Evolutionary conservation across 179 eudicot species (phyloP).

Genomic region (Patellifolia procumbens): DNA sequence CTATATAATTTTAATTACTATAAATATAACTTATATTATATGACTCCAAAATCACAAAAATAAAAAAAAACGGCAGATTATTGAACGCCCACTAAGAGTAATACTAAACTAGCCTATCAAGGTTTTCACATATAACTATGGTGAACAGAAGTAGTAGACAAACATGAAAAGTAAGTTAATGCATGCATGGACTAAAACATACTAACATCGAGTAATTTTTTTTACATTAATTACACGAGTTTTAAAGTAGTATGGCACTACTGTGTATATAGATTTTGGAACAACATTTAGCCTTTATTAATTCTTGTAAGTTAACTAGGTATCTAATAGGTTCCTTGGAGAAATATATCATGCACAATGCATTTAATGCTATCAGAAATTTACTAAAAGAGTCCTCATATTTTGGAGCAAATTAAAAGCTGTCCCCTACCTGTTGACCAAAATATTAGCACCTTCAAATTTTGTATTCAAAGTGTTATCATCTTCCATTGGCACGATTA

Average conservation of each 20-base stretch:
- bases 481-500: background rate
- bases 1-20: too few relatives aligned
- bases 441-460: background rate
- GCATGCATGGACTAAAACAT: slow-evolving; percentile 18
- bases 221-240: slow-evolving; percentile 1
- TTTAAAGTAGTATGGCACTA: slow-evolving; percentile 7
- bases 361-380: background rate
- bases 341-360: background rate
- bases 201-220: too few relatives aligned
- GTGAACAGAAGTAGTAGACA: too few relatives aligned
- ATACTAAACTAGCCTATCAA: too few relatives aligned
- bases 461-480: background rate
- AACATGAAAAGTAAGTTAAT: too few relatives aligned
- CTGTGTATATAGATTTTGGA: background rate
- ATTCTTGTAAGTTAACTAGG: slow-evolving; percentile 16
- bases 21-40: too few relatives aligned
- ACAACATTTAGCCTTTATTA: slow-evolving; percentile 18
- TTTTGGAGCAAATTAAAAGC: slow-evolving; percentile 2
- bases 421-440: slow-evolving; percentile 9
- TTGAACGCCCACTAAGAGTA: too few relatives aligned
- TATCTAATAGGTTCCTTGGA: slow-evolving; percentile 5
- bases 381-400: background rate
- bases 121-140: too few relatives aligned
- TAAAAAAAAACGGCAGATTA: too few relatives aligned
- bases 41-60: too few relatives aligned